Conservation (phyloP, 148 eudicot genomes). For the Mesembryanthemum crystallinum region DNA sequence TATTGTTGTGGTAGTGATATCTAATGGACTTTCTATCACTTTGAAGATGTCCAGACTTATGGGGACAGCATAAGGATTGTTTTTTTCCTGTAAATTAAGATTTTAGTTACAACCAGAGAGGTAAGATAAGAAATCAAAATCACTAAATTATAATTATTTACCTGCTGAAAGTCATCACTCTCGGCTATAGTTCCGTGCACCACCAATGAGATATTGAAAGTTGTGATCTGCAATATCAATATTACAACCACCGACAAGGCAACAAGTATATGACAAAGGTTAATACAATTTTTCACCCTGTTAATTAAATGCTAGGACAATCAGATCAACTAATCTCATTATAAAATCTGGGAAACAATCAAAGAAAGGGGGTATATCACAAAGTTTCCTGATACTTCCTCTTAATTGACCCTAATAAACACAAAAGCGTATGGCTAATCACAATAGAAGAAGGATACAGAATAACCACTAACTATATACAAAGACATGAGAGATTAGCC, state of each 20-base stretch:
- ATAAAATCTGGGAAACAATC: background rate
- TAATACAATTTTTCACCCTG: background rate
- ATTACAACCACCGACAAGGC: background rate
- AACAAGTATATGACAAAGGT: background rate
- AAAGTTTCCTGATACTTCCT: background rate
- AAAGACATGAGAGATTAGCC: background rate
- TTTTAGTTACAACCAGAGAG: constrained; percentile 11
- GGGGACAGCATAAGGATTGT: constrained; percentile 80
- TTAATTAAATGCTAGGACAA: background rate
- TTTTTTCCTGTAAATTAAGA: constrained; percentile 53
- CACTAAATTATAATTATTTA: constrained; percentile 12
- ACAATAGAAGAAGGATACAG: too few relatives aligned
- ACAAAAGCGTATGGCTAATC: background rate
- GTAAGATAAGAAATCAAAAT: background rate
- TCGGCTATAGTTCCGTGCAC: constrained; percentile 93
- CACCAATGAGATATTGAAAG: constrained; percentile 87
- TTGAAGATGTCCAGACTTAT: constrained; percentile 66
- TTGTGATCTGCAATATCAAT: constrained; percentile 64
- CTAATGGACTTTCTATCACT: constrained; percentile 86
- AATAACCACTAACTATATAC: too few relatives aligned
- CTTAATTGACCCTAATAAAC: background rate
- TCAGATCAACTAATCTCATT: background rate
- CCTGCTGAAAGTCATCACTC: constrained; percentile 73
- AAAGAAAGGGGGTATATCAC: background rate
- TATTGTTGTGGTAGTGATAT: constrained; percentile 85